phyloP scores from a whole-genome alignment of 768 basidiomycete species.

The Mrakia blollopis region DNA sequence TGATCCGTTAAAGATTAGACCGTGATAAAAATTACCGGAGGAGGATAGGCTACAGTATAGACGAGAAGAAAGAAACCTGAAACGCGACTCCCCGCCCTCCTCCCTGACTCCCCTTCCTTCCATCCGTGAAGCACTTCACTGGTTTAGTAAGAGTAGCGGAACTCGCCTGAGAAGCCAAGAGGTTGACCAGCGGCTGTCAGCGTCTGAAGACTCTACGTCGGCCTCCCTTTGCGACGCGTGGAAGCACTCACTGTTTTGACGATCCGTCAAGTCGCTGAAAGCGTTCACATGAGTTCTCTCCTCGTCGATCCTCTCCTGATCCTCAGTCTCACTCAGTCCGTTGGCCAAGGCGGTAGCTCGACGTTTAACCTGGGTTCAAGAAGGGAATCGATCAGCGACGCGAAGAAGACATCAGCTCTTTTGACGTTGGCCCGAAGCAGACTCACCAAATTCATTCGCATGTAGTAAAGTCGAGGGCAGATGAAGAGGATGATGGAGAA shows the following conservation, averaged over 20 bases:
- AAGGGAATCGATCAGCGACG: background rate
- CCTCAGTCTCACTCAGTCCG: background rate
- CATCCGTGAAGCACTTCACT: background rate
- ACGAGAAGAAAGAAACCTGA: too few species aligned
- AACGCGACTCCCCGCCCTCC: too few species aligned
- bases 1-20: too few species aligned
- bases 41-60: too few species aligned
- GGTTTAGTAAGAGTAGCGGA: constrained; percentile 17
- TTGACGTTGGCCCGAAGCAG: background rate
- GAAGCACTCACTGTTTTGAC: constrained; percentile 44
- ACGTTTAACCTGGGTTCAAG: constrained; percentile 8
- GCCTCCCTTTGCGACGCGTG: too few species aligned
- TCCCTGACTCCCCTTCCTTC: too few species aligned
- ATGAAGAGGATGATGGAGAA: constrained; percentile 19
- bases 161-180: constrained; percentile 18
- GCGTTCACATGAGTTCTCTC: constrained; percentile 46
- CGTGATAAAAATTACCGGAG: too few species aligned
- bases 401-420: too few species aligned
- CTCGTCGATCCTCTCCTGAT: background rate
- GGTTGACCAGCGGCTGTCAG: too few species aligned
- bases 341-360: background rate
- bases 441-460: constrained; percentile 12
- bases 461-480: constrained; percentile 15
- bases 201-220: too few species aligned
- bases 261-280: constrained; percentile 53